Evolutionary conservation across 768 basidiomycete genomes (phyloP).

Genomic region (Inosperma sp.): DNA sequence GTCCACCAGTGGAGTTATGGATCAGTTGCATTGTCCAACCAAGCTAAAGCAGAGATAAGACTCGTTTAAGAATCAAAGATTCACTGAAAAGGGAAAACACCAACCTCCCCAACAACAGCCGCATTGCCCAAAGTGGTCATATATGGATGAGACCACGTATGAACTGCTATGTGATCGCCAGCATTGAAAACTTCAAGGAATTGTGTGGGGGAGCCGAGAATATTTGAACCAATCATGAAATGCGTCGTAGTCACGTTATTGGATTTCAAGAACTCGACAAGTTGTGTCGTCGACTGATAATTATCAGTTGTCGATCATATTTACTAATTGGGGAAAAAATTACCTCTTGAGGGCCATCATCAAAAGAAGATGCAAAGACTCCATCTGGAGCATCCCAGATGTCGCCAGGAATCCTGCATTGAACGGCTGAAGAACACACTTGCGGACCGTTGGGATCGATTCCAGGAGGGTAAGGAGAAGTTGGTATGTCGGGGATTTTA

Average conservation of each 20-base stretch:
- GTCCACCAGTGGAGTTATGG: conserved; percentile 73
- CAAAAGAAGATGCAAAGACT: conserved; percentile 62
- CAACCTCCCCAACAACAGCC: conserved; percentile 63
- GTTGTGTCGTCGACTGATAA: not conserved
- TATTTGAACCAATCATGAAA: conserved; percentile 84
- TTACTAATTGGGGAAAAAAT: not conserved
- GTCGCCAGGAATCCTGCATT: conserved; percentile 58
- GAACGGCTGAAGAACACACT: conserved; percentile 76
- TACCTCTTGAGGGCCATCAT: conserved; percentile 69
- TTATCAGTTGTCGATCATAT: not conserved
- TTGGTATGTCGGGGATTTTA: conserved; percentile 68
- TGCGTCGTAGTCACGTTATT: conserved; percentile 73
- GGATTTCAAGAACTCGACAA: not conserved
- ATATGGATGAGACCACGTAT: conserved; percentile 72
- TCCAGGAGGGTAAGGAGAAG: conserved; percentile 44
- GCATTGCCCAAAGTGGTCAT: conserved; percentile 75
- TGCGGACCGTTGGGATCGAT: conserved; percentile 40
- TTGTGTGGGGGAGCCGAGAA: conserved; percentile 49
- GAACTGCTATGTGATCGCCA: conserved; percentile 46
- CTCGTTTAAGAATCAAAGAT: not conserved
- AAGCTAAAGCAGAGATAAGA: conserved; percentile 46
- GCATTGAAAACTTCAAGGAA: conserved; percentile 52
- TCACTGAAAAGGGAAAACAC: conserved; percentile 5
- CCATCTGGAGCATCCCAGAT: conserved; percentile 75
- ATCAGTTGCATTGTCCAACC: conserved; percentile 80